Conservation (phyloP, 305 asterid species). For the Fraxinus sp. region DNA sequence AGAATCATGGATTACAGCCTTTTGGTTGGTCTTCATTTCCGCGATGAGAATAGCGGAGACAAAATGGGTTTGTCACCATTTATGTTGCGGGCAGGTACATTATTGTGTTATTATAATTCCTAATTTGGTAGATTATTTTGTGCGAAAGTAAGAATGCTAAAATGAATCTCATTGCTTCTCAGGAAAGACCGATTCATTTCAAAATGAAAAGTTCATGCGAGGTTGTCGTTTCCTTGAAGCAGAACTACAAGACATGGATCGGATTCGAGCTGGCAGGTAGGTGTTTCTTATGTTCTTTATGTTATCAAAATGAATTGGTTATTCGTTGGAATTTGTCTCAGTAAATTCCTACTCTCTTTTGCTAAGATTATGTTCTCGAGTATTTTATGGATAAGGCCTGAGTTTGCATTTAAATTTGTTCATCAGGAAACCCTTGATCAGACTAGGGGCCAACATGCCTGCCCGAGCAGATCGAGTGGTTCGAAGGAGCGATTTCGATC, state of each 20-base stretch:
- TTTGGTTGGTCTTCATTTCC: slow-evolving; percentile 93
- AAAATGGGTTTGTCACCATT: slow-evolving; percentile 94
- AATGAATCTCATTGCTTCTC: slow-evolving; percentile 31
- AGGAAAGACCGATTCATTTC: slow-evolving; percentile 78
- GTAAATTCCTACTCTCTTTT: background rate
- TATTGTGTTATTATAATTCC: background rate
- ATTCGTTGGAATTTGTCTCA: background rate
- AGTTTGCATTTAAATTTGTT: slow-evolving; percentile 1
- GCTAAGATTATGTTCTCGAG: background rate
- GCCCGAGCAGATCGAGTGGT: slow-evolving; percentile 88
- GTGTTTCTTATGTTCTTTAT: slow-evolving; percentile 10
- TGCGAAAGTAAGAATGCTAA: slow-evolving; percentile 12
- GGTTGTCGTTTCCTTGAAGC: slow-evolving; percentile 97
- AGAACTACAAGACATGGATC: slow-evolving; percentile 93
- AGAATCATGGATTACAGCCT: slow-evolving; percentile 97
- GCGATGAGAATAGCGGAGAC: slow-evolving; percentile 77
- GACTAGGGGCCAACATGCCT: slow-evolving; percentile 96
- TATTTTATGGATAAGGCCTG: background rate
- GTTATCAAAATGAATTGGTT: background rate
- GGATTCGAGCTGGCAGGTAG: slow-evolving; percentile 77
- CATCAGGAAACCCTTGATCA: slow-evolving; percentile 79
- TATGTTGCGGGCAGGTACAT: slow-evolving; percentile 70
- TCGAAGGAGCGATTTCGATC: slow-evolving; percentile 82
- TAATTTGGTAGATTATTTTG: slow-evolving; percentile 6
- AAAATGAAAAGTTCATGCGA: slow-evolving; percentile 86